A percentile compares a stretch with the other conserved stretches of the same genome.
Conservation (phyloP, 345 rosid species). For the Aurinia saxatilis region DNA sequence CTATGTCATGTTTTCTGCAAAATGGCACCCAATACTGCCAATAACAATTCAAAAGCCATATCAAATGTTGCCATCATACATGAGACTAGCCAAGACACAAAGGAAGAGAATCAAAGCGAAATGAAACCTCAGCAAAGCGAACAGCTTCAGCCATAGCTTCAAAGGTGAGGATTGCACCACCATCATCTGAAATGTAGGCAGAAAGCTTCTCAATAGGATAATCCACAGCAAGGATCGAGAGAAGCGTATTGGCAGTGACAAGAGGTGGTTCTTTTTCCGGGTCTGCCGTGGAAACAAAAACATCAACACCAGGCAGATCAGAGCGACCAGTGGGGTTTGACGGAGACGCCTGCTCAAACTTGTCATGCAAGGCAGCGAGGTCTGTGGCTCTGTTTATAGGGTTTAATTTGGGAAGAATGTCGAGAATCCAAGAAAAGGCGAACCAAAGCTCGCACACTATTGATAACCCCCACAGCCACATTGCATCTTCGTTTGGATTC, state of each 20-base stretch:
- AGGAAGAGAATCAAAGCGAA: background rate
- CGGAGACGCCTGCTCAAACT: constrained; percentile 68
- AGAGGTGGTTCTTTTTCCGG: constrained; percentile 88
- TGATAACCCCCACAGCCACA: constrained; percentile 85
- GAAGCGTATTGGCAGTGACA: constrained; percentile 81
- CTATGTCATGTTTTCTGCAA: constrained; percentile 84
- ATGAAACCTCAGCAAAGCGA: constrained; percentile 58
- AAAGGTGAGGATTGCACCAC: constrained; percentile 82
- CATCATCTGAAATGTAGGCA: constrained; percentile 80
- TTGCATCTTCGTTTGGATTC: constrained; percentile 79
- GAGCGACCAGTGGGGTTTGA: constrained; percentile 83
- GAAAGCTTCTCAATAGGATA: constrained; percentile 80
- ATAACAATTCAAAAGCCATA: background rate
- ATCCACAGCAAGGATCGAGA: constrained; percentile 69
- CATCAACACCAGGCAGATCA: constrained; percentile 77
- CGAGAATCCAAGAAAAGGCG: constrained; percentile 88
- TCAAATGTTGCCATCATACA: background rate
- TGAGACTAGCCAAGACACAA: background rate
- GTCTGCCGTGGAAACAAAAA: constrained; percentile 89
- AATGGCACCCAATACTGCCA: constrained; percentile 83
- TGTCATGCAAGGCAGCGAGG: constrained; percentile 60
- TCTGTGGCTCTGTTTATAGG: constrained; percentile 86
- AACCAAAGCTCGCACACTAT: constrained; percentile 85
- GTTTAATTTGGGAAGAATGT: constrained; percentile 74
- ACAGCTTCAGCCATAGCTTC: constrained; percentile 99